phyloP scores from a whole-genome alignment of 768 basidiomycete species.

The Lyophyllum shimeji region DNA sequence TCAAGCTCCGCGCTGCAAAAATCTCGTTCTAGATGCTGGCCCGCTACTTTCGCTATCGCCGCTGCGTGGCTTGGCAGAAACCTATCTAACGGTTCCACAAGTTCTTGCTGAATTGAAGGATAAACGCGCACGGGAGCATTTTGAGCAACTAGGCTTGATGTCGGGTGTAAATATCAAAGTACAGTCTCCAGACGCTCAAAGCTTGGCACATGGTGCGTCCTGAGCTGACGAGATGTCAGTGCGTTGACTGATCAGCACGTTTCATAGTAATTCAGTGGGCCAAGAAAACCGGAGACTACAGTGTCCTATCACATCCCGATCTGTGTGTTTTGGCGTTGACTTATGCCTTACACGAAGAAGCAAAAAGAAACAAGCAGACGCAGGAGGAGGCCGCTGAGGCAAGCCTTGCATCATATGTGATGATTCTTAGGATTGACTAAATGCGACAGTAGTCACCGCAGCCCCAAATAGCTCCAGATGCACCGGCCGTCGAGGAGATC shows the following conservation, averaged over 20 bases:
- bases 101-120: conserved; percentile 91
- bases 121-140: conserved; percentile 82
- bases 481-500: conserved; percentile 12
- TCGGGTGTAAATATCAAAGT: conserved; percentile 77
- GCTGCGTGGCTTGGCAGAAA: conserved; percentile 83
- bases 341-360: conserved; percentile 67
- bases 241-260: background rate
- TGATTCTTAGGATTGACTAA: conserved; percentile 16
- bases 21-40: conserved; percentile 90
- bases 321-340: conserved; percentile 89
- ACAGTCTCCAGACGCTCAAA: conserved; percentile 64
- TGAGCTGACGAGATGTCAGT: background rate
- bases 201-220: conserved; percentile 60
- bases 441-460: conserved; percentile 30
- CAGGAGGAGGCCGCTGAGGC: conserved; percentile 24
- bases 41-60: conserved; percentile 89
- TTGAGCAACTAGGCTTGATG: conserved; percentile 73
- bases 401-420: conserved; percentile 11
- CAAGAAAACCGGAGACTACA: conserved; percentile 95
- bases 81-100: conserved; percentile 86
- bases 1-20: conserved; percentile 56
- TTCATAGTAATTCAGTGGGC: conserved; percentile 81
- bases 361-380: conserved; percentile 34
- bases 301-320: conserved; percentile 90
- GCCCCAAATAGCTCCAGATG: background rate